These are phyloP conservation scores for Borovskyia barvae DNA, from an alignment of 208 protist species.

Conservation along the genomic window DNA sequence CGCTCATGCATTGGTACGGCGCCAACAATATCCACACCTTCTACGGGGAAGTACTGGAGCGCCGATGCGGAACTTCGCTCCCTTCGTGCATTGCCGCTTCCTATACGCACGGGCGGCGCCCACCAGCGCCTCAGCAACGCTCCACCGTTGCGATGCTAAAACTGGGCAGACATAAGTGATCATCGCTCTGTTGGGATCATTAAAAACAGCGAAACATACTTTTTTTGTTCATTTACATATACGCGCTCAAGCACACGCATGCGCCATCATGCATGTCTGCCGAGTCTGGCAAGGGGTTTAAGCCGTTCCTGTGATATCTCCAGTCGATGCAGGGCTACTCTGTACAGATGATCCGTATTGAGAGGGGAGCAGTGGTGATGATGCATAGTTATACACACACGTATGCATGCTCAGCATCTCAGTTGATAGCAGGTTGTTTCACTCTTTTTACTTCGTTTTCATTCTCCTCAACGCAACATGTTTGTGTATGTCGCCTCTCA, in stretches of 20 bases:
- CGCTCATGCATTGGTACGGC: constrained; percentile 61
- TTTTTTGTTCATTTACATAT: neutral
- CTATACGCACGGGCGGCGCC: constrained; percentile 43
- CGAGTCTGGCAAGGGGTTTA: too few species aligned
- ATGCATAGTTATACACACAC: too few species aligned
- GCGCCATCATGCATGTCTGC: neutral
- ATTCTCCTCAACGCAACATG: too few species aligned
- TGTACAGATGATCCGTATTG: too few species aligned
- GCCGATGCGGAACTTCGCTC: constrained; percentile 54
- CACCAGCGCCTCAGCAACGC: constrained; percentile 26
- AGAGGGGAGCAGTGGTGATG: too few species aligned
- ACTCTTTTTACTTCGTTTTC: too few species aligned
- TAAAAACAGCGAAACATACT: neutral
- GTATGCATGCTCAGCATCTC: too few species aligned
- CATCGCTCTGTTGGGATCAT: neutral
- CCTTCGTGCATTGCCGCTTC: constrained; percentile 41
- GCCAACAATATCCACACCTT: constrained; percentile 56
- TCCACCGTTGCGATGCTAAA: constrained; percentile 27
- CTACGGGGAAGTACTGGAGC: constrained; percentile 59
- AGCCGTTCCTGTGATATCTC: too few species aligned
- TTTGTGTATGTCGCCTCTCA: too few species aligned
- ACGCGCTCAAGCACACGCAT: neutral
- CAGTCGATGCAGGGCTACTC: too few species aligned
- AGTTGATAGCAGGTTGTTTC: too few species aligned
- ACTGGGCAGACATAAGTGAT: constrained; percentile 16